phyloP scores from a whole-genome alignment of 345 rosid species.

The Syzygium oleosum region DNA sequence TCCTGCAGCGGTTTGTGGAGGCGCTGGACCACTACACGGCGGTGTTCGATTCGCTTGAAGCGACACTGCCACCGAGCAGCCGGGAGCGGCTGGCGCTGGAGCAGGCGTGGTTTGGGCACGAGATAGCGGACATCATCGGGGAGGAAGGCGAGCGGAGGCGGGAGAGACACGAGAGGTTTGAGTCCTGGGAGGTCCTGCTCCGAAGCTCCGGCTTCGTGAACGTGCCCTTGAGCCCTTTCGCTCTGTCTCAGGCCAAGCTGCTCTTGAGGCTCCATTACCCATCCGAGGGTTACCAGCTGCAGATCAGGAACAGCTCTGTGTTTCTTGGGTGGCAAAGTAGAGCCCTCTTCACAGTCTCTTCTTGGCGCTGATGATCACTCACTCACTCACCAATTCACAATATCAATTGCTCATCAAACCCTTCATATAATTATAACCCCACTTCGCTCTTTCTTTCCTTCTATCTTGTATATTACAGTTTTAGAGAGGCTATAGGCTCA shows the following conservation, averaged over 20 bases:
- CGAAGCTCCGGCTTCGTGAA: constrained; percentile 56
- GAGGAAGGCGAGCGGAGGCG: constrained; percentile 52
- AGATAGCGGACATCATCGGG: constrained; percentile 66
- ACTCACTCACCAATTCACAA: neutral
- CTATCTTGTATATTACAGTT: neutral
- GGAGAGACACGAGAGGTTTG: constrained; percentile 54
- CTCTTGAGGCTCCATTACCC: constrained; percentile 91
- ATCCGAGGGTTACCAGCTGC: constrained; percentile 85
- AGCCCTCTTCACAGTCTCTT: constrained; percentile 83
- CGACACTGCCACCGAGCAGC: constrained; percentile 85
- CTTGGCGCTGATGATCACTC: constrained; percentile 48
- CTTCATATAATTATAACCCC: neutral
- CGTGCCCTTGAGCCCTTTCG: constrained; percentile 71
- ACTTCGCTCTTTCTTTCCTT: neutral
- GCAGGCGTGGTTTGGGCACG: constrained; percentile 81
- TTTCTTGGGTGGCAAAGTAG: constrained; percentile 87
- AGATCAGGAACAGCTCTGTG: constrained; percentile 45
- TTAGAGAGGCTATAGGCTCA: neutral
- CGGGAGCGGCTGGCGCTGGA: constrained; percentile 73
- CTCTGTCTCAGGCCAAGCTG: constrained; percentile 88
- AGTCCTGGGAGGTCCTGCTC: constrained; percentile 68
- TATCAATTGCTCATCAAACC: neutral
- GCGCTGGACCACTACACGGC: constrained; percentile 79
- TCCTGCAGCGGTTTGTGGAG: constrained; percentile 62
- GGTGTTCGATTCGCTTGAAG: constrained; percentile 80